These are phyloP conservation scores for Nevesoporus exiguus DNA, from an alignment of 768 basidiomycete genomes.

Conservation along the genomic window DNA sequence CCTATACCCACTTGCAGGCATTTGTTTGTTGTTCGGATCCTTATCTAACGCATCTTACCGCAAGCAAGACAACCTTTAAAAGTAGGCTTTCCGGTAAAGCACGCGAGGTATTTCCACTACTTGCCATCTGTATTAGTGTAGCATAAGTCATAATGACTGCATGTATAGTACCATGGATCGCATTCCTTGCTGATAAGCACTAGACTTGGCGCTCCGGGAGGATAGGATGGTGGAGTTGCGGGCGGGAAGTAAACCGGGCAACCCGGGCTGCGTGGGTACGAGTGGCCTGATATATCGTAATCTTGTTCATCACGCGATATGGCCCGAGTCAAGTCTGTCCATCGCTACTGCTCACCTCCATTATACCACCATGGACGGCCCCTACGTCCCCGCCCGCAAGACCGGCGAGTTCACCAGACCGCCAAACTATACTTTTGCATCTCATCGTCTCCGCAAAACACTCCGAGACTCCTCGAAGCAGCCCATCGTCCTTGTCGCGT, in stretches of 20 bases:
- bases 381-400: constrained; percentile 18
- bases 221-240: too few relatives aligned
- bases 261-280: constrained; percentile 22
- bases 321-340: constrained; percentile 6
- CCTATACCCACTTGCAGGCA: constrained; percentile 14
- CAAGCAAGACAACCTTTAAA: constrained; percentile 1
- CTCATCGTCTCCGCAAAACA: constrained; percentile 55
- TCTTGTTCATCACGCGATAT: background rate
- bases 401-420: constrained; percentile 53
- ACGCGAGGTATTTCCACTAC: background rate
- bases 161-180: constrained; percentile 19
- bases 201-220: background rate
- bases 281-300: constrained; percentile 13
- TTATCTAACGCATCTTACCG: constrained; percentile 5
- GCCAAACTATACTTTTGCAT: constrained; percentile 63
- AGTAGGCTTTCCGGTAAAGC: constrained; percentile 10
- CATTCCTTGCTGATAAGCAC: constrained; percentile 1
- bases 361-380: constrained; percentile 24
- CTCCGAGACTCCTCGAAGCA: constrained; percentile 65
- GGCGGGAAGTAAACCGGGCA: background rate
- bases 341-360: constrained; percentile 6
- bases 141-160: constrained; percentile 18
- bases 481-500: constrained; percentile 93
- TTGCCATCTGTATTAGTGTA: constrained; percentile 20
- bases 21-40: background rate